These are phyloP conservation scores for Erythrophleum fordii DNA, from an alignment of 306 rosid species.

Conservation along the genomic window DNA sequence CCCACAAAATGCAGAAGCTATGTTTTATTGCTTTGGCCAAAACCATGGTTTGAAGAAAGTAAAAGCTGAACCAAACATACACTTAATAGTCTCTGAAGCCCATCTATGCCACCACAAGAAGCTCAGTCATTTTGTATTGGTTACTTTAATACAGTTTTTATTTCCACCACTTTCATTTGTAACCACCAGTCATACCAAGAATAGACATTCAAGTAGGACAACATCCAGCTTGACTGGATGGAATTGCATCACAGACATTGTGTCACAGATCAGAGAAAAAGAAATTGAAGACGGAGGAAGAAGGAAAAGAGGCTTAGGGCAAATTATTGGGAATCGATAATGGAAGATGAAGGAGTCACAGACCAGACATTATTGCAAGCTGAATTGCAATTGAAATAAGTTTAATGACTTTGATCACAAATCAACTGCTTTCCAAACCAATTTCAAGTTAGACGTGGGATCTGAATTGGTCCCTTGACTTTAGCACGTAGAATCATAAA, in stretches of 20 bases:
- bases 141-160: not conserved
- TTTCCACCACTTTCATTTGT: not conserved
- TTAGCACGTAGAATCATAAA: too few relatives aligned
- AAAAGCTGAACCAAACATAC: too few relatives aligned
- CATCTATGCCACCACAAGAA: not conserved
- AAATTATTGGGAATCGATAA: not conserved
- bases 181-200: not conserved
- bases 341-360: not conserved
- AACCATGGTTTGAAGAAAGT: too few relatives aligned
- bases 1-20: too few relatives aligned
- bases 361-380: not conserved
- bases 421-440: not conserved
- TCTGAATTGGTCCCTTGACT: not conserved
- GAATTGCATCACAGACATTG: not conserved
- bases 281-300: too few relatives aligned
- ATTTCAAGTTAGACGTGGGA: not conserved
- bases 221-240: not conserved
- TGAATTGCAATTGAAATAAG: not conserved
- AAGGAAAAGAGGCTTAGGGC: too few relatives aligned
- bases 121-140: not conserved
- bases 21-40: too few relatives aligned
- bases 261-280: too few relatives aligned
- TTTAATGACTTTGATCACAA: not conserved
- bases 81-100: not conserved
- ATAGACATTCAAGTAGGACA: not conserved